Evolutionary conservation across 768 basidiomycete species (phyloP), one percentile per base, ranked within the genome.

Genomic region (Boletus edulis): DNA sequence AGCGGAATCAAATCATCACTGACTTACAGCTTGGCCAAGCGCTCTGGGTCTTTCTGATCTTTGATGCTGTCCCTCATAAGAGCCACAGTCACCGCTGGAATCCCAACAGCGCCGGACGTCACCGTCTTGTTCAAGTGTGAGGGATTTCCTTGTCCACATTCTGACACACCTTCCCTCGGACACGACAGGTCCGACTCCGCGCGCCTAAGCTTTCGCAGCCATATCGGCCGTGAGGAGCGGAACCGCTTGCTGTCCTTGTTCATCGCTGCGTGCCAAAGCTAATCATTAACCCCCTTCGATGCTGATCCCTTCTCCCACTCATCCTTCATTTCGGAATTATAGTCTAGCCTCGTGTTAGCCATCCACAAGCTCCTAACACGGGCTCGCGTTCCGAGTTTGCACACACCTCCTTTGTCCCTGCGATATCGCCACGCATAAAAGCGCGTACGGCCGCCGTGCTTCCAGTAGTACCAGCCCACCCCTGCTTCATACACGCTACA

Each of bases 401-500:
- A 60, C 59, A 52, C 59, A 55, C 67, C 57, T 49, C 57, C 50
- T 49, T 51, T 52, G 58, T 58, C 61, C 68, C 58, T 66, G 67
- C 60, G 58, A 60, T 65, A 69, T 63, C 64, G 49, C 60, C 54
- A 50, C 61, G 45, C 56, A 68, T 70, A 69, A 69, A 67, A 66
- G 66, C 71, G 54, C 65, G 57, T 37, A 22, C 52, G 51, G 49
- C 54, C 57, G 56, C 61, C 58, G 56, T 57, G 55, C 50, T 44
- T 57, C 60, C 60, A 55, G 42, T 55, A 46, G 18, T 14, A 35
- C 34, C 59, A 51, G 46, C 42, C 56, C 60, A 80, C 79, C 80
- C 75, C 81, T 37, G 72, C 81, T 41, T 80, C 81, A 5, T 43
- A 73, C 76, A 49, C 75, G 79, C 55, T 83, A 83, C 63, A 73